Percentiles rank a stretch among this genome's conserved stretches.
Conservation (phyloP, 805 yeast species). For the Monosporozyma aerobia region DNA sequence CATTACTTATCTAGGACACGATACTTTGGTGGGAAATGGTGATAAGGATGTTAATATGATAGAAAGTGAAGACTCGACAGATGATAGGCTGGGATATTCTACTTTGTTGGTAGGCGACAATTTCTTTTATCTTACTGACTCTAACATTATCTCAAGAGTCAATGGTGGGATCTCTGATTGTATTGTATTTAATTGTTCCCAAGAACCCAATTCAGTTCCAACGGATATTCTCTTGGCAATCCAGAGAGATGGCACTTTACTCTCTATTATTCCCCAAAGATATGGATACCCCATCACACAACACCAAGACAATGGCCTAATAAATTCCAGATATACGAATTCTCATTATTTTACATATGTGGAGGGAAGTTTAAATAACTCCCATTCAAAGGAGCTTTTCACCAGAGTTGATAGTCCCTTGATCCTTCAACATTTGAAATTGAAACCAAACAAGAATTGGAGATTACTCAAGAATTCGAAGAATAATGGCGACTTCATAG, state of each 20-base stretch:
- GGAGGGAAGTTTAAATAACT: neutral
- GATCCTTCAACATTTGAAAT: neutral
- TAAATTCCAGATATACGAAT: neutral
- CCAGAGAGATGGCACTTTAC: constrained; percentile 11
- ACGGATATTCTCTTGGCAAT: constrained; percentile 11
- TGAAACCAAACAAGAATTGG: constrained; percentile 11
- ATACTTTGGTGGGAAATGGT: neutral
- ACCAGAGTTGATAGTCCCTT: neutral
- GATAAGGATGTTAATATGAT: neutral
- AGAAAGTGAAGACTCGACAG: neutral
- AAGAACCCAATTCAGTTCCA: neutral
- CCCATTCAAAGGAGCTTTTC: neutral
- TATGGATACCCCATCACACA: neutral
- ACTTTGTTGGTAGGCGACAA: constrained; percentile 10
- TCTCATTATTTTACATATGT: too few species aligned
- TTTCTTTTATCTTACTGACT: constrained; percentile 12
- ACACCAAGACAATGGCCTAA: neutral
- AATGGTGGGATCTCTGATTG: constrained; percentile 16
- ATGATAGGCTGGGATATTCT: neutral
- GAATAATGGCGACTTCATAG: constrained; percentile 11
- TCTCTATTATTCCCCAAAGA: constrained; percentile 9
- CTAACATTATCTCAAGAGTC: constrained; percentile 4
- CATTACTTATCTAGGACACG: neutral
- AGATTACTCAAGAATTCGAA: constrained; percentile 8
- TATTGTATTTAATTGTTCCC: constrained; percentile 1